A percentile compares a stretch with the other conserved stretches of the same genome.
phyloP scores from a whole-genome alignment of 495 filamentous ascomycete genomes.

The Penicillium alfredii region DNA sequence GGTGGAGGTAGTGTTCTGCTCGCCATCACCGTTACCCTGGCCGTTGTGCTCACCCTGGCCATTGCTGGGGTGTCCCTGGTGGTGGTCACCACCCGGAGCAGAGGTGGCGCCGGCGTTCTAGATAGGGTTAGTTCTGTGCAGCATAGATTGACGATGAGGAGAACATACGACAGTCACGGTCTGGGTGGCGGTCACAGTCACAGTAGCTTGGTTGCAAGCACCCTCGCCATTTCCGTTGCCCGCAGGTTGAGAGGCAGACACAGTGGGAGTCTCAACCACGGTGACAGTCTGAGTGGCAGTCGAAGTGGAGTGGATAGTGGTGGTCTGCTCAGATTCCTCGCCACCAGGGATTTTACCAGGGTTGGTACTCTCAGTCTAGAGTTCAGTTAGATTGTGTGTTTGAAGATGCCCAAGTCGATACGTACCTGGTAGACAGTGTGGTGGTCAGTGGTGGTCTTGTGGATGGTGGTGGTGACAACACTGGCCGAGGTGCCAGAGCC shows the following conservation, averaged over 20 bases:
- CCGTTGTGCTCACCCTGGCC: slow-evolving; percentile 6
- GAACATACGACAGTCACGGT: slow-evolving; percentile 24
- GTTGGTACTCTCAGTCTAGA: slow-evolving; percentile 12
- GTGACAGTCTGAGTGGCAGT: slow-evolving; percentile 29
- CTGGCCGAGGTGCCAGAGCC: slow-evolving; percentile 48
- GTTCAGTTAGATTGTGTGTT: slow-evolving; percentile 14
- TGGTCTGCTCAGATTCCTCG: slow-evolving; percentile 11
- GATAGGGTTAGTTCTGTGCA: slow-evolving; percentile 1
- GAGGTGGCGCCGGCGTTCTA: slow-evolving; percentile 12
- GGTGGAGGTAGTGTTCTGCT: slow-evolving; percentile 12
- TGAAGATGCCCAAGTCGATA: not conserved
- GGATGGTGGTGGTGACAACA: slow-evolving; percentile 52
- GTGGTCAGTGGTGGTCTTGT: slow-evolving; percentile 39
- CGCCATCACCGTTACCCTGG: slow-evolving; percentile 5
- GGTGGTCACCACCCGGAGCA: slow-evolving; percentile 8
- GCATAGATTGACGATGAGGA: not conserved
- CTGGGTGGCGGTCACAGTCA: slow-evolving; percentile 23
- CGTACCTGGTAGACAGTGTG: slow-evolving; percentile 20
- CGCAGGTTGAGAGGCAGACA: too few species aligned
- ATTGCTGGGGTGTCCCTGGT: slow-evolving; percentile 4
- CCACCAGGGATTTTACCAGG: slow-evolving; percentile 3
- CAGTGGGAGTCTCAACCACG: slow-evolving; percentile 22
- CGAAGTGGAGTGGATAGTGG: slow-evolving; percentile 19
- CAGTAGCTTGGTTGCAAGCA: slow-evolving; percentile 19
- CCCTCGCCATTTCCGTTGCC: slow-evolving; percentile 14